Percentiles rank a stretch among this genome's conserved stretches.
Conservation (phyloP, 2,329 filamentous ascomycete genomes). For the Dactylellina haptotyla region DNA sequence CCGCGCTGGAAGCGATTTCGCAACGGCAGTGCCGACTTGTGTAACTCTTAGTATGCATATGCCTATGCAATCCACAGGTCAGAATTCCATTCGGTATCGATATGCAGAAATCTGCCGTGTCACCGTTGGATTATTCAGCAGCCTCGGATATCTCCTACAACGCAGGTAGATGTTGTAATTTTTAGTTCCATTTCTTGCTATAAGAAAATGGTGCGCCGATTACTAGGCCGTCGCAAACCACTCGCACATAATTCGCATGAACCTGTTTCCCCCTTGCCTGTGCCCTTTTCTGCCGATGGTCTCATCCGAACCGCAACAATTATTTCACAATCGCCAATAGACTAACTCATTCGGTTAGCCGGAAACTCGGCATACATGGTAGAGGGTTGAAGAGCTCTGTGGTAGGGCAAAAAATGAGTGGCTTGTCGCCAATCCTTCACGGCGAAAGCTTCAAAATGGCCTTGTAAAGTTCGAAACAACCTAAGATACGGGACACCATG, state of each 20-base stretch:
- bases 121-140: constrained; percentile 6
- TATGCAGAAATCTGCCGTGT: constrained; percentile 14
- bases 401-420: not conserved
- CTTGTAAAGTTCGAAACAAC: constrained; percentile 13
- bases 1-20: too few species aligned
- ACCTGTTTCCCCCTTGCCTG: not conserved
- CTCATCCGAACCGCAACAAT: constrained; percentile 34
- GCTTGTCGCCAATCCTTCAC: not conserved
- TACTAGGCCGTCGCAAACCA: not conserved
- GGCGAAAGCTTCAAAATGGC: not conserved
- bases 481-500: not conserved
- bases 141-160: constrained; percentile 11
- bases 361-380: constrained; percentile 25
- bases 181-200: too few species aligned
- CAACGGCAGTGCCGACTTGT: not conserved
- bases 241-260: not conserved
- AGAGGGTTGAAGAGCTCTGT: constrained; percentile 35
- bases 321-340: not conserved
- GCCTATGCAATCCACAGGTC: constrained; percentile 19
- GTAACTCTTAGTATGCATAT: not conserved
- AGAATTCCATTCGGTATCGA: not conserved
- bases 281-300: constrained; percentile 38
- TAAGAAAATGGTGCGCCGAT: not conserved
- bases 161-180: constrained; percentile 23
- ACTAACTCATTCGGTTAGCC: constrained; percentile 28